Base-by-base conservation (phyloP, 2,329 filamentous ascomycete species). In the Fusarium pininemorale region DNA sequence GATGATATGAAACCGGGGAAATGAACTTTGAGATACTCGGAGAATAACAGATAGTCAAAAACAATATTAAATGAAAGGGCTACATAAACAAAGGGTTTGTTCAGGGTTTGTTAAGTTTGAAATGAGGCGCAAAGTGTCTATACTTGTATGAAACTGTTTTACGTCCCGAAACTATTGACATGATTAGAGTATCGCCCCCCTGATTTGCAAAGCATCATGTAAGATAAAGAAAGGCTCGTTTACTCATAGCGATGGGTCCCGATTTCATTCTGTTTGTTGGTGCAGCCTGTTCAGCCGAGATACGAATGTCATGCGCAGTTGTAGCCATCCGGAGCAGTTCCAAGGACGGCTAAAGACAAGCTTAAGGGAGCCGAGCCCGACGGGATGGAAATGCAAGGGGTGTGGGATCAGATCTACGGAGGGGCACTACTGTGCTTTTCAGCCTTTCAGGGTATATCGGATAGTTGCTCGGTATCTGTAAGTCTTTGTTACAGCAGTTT, bases 71-170 rank as follows among this genome's bases (percentile, higher is more conserved):
- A 16, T 35, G 2, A 30, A 24, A 3, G 24, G 26, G 3, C 3
- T 20, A 41, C 1, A n/a, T 24, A 6, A 24, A 55, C 26, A 41
- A 55, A 41, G 53, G 37, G 15, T 30, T 30, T 39, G 24, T 30
- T 20, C 22, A 7, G 6, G 15, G 7, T 55, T 30, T 16, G 13
- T 18, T 24, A 7, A 30, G 15, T 41, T 26, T 12, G 12, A 50
- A 41, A 41, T n/a, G 37, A 41, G 53, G 6, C 24, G 37, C 7
- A 28, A 55, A 26, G 53, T 41, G 13, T 41, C 15, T 24, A 37
- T 55, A 55, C 53, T 55, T 55, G 53, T 55, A 55, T 41, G 11
- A 30, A 20, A 55, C 37, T 16, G 53, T 41, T 55, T 39, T n/a
- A 54, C 14, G 20, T 37, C 4, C 42, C 1, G n/a, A 26, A 44